Base-by-base conservation (phyloP, 2,329 filamentous ascomycete species). In the Mycogone perniciosa region DNA sequence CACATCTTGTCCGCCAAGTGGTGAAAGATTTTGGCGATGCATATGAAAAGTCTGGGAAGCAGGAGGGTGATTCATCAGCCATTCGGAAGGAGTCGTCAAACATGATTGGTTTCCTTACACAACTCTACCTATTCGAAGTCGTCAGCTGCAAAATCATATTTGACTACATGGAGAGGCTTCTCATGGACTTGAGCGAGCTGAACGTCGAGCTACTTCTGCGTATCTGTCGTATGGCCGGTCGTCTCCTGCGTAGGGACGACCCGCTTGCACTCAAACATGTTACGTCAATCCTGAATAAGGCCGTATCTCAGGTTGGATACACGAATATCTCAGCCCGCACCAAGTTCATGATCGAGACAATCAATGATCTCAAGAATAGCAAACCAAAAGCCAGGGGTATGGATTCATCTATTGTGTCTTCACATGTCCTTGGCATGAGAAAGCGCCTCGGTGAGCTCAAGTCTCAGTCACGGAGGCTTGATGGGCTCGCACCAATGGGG, bases 281-380 rank as follows among this genome's bases (percentile, higher is more conserved):
- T 55, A 85, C 96, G 5, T 73, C 85, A 8, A 76, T 89, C 45
- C 79, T 97, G 52, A 88, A 89, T 57, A 83, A 85, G 26, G 82
- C 85, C 1, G 80, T 91, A 3, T 74, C 81, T 1, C 83, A 81
- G 53, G 72, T 78, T 34, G 88, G 86, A 4, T 82, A 88, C 60
- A 73, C 74, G 9, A 86, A 83, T 20, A 73, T 96, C 30, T 92
- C 90, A 1, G 88, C 91, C 7, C 84, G 93, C 50, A 96, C 92
- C 1, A 95, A 88, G 59, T 96, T 96, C 70, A 97, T 97, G 91
- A 88, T 99, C 46, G 92, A 97, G 62, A 93, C 87, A 1, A 96
- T 99, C 66, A 89, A 88, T 53, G 89, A 96, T 61, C 76, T 99
- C 31, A 96, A 96, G 67, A 96, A 95, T 73, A 96, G 93, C 69